Percentiles rank a stretch among this genome's conserved stretches.
Evolutionary conservation across 192 early-diverging fungal species (phyloP).

Genomic region (Coemansia sp.): DNA sequence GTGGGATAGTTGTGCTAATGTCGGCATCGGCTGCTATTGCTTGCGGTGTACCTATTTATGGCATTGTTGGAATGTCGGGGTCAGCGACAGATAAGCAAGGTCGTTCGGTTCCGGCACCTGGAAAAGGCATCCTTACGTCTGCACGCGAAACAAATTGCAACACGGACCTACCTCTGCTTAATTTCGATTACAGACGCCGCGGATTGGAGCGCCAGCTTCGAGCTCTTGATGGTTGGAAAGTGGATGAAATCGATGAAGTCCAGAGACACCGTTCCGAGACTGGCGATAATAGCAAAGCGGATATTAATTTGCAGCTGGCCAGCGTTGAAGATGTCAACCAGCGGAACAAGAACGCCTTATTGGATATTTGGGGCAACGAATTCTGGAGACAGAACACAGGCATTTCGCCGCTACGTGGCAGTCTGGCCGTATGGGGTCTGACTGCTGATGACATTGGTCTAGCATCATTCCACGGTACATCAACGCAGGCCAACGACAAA

Average conservation of each 20-base stretch:
- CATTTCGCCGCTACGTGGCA: constrained; percentile 85
- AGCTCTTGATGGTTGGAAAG: constrained; percentile 9
- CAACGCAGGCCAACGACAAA: constrained; percentile 92
- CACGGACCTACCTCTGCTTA: constrained; percentile 67
- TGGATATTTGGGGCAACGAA: constrained; percentile 71
- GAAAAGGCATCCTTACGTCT: constrained; percentile 89
- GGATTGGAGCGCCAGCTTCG: constrained; percentile 53
- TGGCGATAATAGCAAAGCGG: too few species aligned
- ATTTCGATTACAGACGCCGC: constrained; percentile 79
- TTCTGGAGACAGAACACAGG: constrained; percentile 76
- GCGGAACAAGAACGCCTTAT: constrained; percentile 69
- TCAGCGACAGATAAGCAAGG: constrained; percentile 95
- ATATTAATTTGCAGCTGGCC: constrained; percentile 17
- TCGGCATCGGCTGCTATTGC: constrained; percentile 80
- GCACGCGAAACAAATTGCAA: constrained; percentile 63
- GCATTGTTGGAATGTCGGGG: constrained; percentile 81
- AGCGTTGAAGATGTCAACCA: constrained; percentile 61
- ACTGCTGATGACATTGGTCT: constrained; percentile 89
- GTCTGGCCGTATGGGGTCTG: constrained; percentile 81
- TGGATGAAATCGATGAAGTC: constrained; percentile 5
- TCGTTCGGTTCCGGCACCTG: constrained; percentile 90
- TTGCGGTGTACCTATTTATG: constrained; percentile 91
- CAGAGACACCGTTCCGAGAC: background rate
- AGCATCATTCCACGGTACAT: constrained; percentile 78
- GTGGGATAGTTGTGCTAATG: constrained; percentile 88